Evolutionary conservation across 1,139 yeast species (phyloP).

Genomic region (Blastobotrys aristatus): DNA sequence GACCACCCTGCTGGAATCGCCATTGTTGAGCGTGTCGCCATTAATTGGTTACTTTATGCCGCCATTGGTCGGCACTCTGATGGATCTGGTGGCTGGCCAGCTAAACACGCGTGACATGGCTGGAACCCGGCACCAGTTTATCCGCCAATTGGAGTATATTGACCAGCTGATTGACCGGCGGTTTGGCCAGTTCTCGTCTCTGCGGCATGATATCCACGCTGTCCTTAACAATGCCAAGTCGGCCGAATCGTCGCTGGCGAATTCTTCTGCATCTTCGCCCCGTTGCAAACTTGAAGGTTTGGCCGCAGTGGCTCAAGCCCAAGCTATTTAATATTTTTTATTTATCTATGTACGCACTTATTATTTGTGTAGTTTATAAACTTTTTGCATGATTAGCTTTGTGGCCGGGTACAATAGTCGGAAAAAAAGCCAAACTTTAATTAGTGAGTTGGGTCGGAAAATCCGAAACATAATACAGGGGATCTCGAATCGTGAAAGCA

Average conservation of each 20-base stretch:
- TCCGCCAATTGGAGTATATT: conserved; percentile 19
- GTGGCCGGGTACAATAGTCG: no score
- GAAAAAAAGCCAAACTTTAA: no score
- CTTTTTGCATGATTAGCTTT: no score
- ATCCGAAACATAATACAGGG: no score
- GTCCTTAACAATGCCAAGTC: conserved; percentile 1
- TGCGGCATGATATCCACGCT: conserved; percentile 15
- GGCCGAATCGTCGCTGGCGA: not conserved
- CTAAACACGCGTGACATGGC: conserved; percentile 2
- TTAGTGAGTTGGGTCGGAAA: no score
- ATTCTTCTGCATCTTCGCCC: conserved; percentile 7
- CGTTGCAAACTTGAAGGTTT: conserved; percentile 23
- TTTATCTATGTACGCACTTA: not conserved
- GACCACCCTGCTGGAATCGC: conserved; percentile 26
- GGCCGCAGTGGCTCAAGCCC: conserved; percentile 23
- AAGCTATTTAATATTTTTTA: not conserved
- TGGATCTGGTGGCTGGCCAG: conserved; percentile 6
- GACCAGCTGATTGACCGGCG: conserved; percentile 20
- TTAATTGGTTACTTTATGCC: conserved; percentile 25
- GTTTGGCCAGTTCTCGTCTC: conserved; percentile 21
- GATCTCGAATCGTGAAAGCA: no score
- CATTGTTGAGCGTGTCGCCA: conserved; percentile 29
- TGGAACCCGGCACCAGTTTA: conserved; percentile 12
- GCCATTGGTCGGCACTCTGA: conserved; percentile 20
- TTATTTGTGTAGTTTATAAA: not conserved